These are phyloP conservation scores for Diaporthe aspalathi DNA, from an alignment of 2,329 filamentous ascomycete species.

Conservation along the genomic window DNA sequence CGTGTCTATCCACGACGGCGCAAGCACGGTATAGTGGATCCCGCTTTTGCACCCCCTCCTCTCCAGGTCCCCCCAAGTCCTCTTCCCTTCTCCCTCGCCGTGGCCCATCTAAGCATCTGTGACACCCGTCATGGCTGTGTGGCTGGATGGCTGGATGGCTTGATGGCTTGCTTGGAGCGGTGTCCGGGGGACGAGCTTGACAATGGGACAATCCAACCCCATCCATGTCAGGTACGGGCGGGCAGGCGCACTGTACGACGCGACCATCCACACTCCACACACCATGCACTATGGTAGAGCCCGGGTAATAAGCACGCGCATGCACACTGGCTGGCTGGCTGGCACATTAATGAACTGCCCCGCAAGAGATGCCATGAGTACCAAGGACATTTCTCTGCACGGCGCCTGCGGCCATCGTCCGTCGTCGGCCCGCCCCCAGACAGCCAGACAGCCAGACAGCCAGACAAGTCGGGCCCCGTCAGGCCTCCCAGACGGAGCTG, in stretches of 20 bases:
- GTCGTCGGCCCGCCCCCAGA: slow-evolving; percentile 18
- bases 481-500: slow-evolving; percentile 11
- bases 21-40: slow-evolving; percentile 5
- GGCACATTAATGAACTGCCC: too few relatives aligned
- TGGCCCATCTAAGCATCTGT: slow-evolving; percentile 21
- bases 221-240: slow-evolving; percentile 39
- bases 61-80: not conserved
- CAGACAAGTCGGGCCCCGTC: too few relatives aligned
- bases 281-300: too few relatives aligned
- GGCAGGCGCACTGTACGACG: slow-evolving; percentile 30
- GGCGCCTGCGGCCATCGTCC: slow-evolving; percentile 34
- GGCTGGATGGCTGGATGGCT: slow-evolving; percentile 25
- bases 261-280: not conserved
- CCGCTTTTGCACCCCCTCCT: not conserved
- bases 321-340: not conserved
- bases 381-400: not conserved
- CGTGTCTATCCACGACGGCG: not conserved
- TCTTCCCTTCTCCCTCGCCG: not conserved
- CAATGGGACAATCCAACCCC: not conserved
- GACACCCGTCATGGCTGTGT: slow-evolving; percentile 18
- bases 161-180: not conserved
- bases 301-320: not conserved
- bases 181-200: slow-evolving; percentile 26
- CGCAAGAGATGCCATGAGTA: not conserved
- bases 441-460: too few relatives aligned